phyloP scores from a whole-genome alignment of 169 alveolate genomes.

The Cryptosporidium baileyi region DNA sequence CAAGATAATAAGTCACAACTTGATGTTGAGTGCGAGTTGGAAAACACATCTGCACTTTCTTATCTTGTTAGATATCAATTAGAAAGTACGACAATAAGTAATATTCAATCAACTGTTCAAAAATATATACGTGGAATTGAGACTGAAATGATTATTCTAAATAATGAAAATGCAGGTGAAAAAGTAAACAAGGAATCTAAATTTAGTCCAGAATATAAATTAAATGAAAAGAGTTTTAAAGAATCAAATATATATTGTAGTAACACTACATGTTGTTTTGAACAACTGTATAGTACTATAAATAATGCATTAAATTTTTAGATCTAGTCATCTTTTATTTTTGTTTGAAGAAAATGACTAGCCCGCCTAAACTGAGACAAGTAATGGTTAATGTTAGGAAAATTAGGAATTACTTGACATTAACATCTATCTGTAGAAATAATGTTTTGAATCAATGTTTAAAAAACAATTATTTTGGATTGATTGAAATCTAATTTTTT shows the following conservation, averaged over 20 bases:
- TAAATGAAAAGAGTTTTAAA: background rate
- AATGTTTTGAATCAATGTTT: no score
- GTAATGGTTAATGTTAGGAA: no score
- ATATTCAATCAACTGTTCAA: conserved; percentile 31
- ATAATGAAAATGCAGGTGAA: background rate
- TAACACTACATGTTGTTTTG: background rate
- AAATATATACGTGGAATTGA: conserved; percentile 8
- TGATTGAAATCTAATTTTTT: no score
- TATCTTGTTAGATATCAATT: conserved; percentile 27
- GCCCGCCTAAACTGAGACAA: no score
- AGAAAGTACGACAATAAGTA: conserved; percentile 35
- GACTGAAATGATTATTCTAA: background rate
- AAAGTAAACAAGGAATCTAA: background rate
- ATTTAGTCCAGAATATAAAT: background rate
- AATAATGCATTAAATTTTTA: no score
- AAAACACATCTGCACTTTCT: conserved; percentile 14
- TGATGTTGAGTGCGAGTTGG: conserved; percentile 60
- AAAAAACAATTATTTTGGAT: no score
- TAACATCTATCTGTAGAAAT: no score
- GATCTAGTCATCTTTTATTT: no score
- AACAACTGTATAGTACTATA: no score
- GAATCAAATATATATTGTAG: background rate
- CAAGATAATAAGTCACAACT: background rate
- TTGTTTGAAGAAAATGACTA: no score
- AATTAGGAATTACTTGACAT: no score